Evolutionary conservation across 768 basidiomycete species (phyloP).

Genomic region (Lyophyllum atratum): DNA sequence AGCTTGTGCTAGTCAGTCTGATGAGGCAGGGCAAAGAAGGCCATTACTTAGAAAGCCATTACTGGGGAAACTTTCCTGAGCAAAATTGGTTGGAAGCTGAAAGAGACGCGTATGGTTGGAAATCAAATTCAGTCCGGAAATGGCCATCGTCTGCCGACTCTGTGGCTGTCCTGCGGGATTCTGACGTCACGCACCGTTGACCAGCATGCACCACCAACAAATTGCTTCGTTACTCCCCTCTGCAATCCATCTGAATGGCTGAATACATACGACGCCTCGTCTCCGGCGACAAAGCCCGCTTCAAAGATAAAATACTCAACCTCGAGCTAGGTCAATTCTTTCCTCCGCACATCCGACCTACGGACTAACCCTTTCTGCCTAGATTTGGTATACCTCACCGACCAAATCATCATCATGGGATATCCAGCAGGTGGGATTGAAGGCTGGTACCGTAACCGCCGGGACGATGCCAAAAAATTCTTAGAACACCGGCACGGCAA

Average conservation of each 20-base stretch:
- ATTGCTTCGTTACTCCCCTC: no score
- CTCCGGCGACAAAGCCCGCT: slow-evolving; percentile 81
- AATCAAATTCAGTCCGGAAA: no score
- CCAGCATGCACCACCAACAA: no score
- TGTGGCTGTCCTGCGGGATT: no score
- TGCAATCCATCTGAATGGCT: slow-evolving; percentile 46
- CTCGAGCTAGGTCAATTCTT: slow-evolving; percentile 61
- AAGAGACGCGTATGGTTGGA: no score
- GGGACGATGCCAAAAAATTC: slow-evolving; percentile 76
- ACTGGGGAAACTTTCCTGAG: no score
- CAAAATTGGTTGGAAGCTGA: no score
- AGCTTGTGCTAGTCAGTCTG: no score
- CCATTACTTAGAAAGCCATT: no score
- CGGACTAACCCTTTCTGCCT: neutral
- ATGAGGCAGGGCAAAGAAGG: no score
- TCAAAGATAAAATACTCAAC: slow-evolving; percentile 64
- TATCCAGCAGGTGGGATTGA: slow-evolving; percentile 83
- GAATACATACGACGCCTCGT: slow-evolving; percentile 74
- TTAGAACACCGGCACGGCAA: slow-evolving; percentile 71
- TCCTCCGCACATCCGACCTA: neutral
- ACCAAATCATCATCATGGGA: slow-evolving; percentile 78
- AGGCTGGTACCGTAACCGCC: slow-evolving; percentile 75
- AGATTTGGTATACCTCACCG: slow-evolving; percentile 73
- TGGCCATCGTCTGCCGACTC: no score
- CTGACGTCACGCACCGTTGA: no score